phyloP scores from a whole-genome alignment of 2,329 filamentous ascomycete species.

The Colletotrichum salicis region DNA sequence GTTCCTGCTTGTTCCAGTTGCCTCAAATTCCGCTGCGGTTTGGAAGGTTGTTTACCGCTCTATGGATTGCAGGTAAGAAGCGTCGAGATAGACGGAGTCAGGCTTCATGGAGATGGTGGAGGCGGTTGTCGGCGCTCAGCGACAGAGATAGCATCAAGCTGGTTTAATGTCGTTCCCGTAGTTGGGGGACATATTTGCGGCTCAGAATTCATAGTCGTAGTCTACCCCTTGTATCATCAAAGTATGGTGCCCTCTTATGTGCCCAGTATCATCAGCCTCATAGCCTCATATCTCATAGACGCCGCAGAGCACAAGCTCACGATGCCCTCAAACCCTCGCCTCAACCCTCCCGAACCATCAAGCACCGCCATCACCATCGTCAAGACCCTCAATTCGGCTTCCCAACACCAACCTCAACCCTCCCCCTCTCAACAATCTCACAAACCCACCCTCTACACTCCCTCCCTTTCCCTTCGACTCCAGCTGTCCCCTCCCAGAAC shows the following conservation, averaged over 20 bases:
- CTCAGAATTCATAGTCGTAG: no score
- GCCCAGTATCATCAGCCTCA: background rate
- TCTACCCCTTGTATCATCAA: background rate
- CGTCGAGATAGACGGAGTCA: no score
- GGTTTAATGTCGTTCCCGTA: no score
- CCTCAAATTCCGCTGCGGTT: background rate
- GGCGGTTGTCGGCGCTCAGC: no score
- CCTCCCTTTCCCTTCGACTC: background rate
- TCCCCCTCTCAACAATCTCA: conserved; percentile 15
- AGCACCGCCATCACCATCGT: background rate
- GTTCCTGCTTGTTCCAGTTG: background rate
- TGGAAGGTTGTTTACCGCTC: no score
- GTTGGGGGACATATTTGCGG: no score
- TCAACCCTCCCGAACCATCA: no score
- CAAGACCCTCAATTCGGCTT: background rate
- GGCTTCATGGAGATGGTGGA: no score
- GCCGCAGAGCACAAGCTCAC: background rate
- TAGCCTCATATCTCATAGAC: background rate
- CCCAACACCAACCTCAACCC: background rate
- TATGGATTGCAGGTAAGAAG: no score
- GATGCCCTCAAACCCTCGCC: background rate
- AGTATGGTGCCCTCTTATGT: background rate
- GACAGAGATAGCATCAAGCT: no score
- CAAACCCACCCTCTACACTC: conserved; percentile 5
- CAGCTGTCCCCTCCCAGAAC: conserved; percentile 24